Percentiles rank a stretch among this genome's conserved stretches.
These are phyloP conservation scores for Thelephora aurantiotincta DNA, from an alignment of 768 basidiomycete species.

Conservation along the genomic window DNA sequence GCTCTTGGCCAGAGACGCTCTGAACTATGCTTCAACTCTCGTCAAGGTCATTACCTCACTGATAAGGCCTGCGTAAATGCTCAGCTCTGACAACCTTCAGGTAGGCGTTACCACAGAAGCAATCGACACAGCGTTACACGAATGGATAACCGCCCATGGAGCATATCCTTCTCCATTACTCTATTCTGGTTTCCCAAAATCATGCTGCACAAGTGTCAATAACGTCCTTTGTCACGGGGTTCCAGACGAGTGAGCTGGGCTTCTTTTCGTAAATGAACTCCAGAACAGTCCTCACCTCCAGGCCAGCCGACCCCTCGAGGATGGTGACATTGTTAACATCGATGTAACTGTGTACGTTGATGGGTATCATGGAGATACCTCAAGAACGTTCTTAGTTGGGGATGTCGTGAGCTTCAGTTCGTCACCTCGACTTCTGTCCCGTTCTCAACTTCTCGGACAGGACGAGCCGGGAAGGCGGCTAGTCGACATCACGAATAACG, in stretches of 20 bases:
- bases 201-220: slow-evolving; percentile 81
- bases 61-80: not conserved
- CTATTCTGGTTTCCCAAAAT: slow-evolving; percentile 63
- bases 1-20: slow-evolving; percentile 9
- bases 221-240: slow-evolving; percentile 83
- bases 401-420: slow-evolving; percentile 38
- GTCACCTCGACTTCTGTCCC: not conserved
- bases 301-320: slow-evolving; percentile 57
- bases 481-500: slow-evolving; percentile 43
- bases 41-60: slow-evolving; percentile 9
- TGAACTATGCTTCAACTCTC: slow-evolving; percentile 11
- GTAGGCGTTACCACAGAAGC: slow-evolving; percentile 57
- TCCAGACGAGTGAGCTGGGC: slow-evolving; percentile 63
- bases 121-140: slow-evolving; percentile 62
- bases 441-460: slow-evolving; percentile 20
- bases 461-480: slow-evolving; percentile 59
- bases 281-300: not conserved
- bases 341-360: slow-evolving; percentile 79
- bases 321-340: slow-evolving; percentile 80
- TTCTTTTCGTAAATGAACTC: not conserved
- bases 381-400: slow-evolving; percentile 71
- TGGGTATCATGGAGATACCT: slow-evolving; percentile 86
- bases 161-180: slow-evolving; percentile 83
- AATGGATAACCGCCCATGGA: slow-evolving; percentile 45
- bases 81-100: slow-evolving; percentile 19